These are phyloP conservation scores for Metschnikowia gruessii DNA, from an alignment of 805 yeast genomes.

Conservation along the genomic window DNA sequence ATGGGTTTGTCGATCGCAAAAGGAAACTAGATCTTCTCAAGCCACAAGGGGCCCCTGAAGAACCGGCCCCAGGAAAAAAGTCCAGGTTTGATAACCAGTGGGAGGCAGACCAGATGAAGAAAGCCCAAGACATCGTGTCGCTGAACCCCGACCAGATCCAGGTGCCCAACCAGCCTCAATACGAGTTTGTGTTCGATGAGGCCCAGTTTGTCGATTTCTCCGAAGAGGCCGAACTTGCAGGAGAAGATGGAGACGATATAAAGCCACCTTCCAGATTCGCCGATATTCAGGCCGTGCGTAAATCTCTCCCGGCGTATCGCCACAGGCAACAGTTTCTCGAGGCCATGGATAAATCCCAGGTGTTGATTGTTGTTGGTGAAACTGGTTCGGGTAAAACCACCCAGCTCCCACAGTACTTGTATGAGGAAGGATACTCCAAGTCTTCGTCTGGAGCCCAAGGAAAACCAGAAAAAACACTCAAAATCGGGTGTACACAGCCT, in stretches of 20 bases:
- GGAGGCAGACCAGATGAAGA: slow-evolving; percentile 52
- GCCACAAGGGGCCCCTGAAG: slow-evolving; percentile 20
- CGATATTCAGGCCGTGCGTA: slow-evolving; percentile 50
- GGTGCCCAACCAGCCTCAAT: slow-evolving; percentile 44
- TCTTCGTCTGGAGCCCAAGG: slow-evolving; percentile 27
- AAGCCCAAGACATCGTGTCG: slow-evolving; percentile 32
- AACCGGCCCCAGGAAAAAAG: slow-evolving; percentile 21
- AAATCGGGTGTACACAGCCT: slow-evolving; percentile 89
- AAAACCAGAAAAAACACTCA: slow-evolving; percentile 21
- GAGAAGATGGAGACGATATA: slow-evolving; percentile 26
- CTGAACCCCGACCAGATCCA: slow-evolving; percentile 38
- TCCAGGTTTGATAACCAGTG: slow-evolving; percentile 36
- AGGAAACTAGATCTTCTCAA: slow-evolving; percentile 52
- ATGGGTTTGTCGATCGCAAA: slow-evolving; percentile 52
- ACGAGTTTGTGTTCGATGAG: slow-evolving; percentile 75
- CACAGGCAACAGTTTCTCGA: slow-evolving; percentile 58
- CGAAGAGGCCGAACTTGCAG: slow-evolving; percentile 33
- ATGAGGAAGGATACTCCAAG: slow-evolving; percentile 74
- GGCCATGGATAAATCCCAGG: slow-evolving; percentile 61
- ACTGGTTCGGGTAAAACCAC: slow-evolving; percentile 96
- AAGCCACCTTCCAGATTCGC: slow-evolving; percentile 5
- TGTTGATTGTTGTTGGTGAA: slow-evolving; percentile 75
- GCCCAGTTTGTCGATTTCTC: slow-evolving; percentile 58
- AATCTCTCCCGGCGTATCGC: slow-evolving; percentile 71
- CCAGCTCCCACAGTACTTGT: slow-evolving; percentile 82